phyloP scores from a whole-genome alignment of 768 basidiomycete species.

The Boletus sp. region DNA sequence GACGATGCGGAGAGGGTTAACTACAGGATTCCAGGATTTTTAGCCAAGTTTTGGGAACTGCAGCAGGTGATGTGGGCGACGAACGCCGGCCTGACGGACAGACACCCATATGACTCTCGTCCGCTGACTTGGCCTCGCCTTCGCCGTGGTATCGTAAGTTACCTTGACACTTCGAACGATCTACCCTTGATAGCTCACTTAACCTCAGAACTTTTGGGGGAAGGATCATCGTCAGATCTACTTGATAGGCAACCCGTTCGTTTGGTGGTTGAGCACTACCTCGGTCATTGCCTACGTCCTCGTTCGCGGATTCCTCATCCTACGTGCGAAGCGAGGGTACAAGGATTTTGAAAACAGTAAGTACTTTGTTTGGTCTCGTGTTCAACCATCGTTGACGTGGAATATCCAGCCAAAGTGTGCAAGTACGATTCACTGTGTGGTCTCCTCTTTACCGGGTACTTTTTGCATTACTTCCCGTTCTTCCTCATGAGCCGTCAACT shows the following conservation, averaged over 20 bases:
- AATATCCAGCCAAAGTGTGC: conserved; percentile 67
- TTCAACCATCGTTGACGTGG: conserved; percentile 1
- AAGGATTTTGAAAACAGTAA: conserved; percentile 89
- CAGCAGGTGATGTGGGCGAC: conserved; percentile 97
- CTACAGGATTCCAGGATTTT: conserved; percentile 85
- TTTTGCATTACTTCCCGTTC: conserved; percentile 93
- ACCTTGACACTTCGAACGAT: background rate
- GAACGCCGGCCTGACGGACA: conserved; percentile 92
- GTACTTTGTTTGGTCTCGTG: conserved; percentile 23
- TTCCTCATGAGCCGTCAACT: conserved; percentile 96
- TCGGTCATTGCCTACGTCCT: conserved; percentile 64
- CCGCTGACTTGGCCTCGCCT: conserved; percentile 89
- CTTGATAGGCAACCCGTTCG: conserved; percentile 88
- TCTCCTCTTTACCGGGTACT: conserved; percentile 91
- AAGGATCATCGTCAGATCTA: conserved; percentile 96
- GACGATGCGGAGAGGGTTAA: conserved; percentile 76
- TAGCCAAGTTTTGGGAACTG: conserved; percentile 86
- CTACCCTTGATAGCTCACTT: conserved; percentile 1
- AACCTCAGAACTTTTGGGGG: conserved; percentile 90
- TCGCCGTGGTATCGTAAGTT: conserved; percentile 85
- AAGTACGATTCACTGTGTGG: conserved; percentile 91
- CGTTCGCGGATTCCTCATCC: conserved; percentile 74
- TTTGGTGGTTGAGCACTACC: conserved; percentile 85
- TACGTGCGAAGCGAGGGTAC: conserved; percentile 88
- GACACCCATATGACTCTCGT: conserved; percentile 94